phyloP scores from a whole-genome alignment of 352 stramenopile species.

The Globisporangium takayamanum region DNA sequence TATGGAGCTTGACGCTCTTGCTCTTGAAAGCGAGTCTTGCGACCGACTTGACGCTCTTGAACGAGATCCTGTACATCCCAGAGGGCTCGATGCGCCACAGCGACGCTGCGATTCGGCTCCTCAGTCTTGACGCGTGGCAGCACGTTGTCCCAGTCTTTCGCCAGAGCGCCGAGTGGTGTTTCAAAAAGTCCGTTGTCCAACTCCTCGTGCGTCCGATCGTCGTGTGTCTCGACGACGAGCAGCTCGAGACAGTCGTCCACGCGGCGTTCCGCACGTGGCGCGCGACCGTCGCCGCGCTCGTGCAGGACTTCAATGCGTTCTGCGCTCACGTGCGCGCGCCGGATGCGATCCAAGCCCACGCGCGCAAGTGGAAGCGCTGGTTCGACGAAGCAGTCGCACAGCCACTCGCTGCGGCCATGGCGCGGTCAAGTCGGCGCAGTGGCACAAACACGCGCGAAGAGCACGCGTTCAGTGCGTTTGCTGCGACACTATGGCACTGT shows the following conservation, averaged over 20 bases:
- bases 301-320: constrained; percentile 48
- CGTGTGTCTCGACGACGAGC: constrained; percentile 40
- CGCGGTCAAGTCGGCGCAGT: constrained; percentile 1
- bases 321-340: constrained; percentile 12
- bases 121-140: constrained; percentile 47
- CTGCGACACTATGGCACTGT: constrained; percentile 18
- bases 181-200: constrained; percentile 44
- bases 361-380: constrained; percentile 54
- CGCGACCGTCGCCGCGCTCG: constrained; percentile 29
- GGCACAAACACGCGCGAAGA: constrained; percentile 13
- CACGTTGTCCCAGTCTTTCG: constrained; percentile 45
- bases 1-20: constrained; percentile 54
- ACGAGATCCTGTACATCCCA: constrained; percentile 45
- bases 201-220: constrained; percentile 44
- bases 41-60: constrained; percentile 36
- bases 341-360: constrained; percentile 27
- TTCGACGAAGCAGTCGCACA: constrained; percentile 38
- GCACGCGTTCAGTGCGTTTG: constrained; percentile 25
- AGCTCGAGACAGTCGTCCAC: constrained; percentile 40
- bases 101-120: constrained; percentile 37
- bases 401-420: constrained; percentile 19
- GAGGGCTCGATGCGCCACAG: constrained; percentile 44
- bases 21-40: constrained; percentile 36
- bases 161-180: constrained; percentile 40
- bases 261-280: constrained; percentile 42